Evolutionary conservation across 805 yeast species (phyloP).

Genomic region (Tetrapisispora pingtungensis): DNA sequence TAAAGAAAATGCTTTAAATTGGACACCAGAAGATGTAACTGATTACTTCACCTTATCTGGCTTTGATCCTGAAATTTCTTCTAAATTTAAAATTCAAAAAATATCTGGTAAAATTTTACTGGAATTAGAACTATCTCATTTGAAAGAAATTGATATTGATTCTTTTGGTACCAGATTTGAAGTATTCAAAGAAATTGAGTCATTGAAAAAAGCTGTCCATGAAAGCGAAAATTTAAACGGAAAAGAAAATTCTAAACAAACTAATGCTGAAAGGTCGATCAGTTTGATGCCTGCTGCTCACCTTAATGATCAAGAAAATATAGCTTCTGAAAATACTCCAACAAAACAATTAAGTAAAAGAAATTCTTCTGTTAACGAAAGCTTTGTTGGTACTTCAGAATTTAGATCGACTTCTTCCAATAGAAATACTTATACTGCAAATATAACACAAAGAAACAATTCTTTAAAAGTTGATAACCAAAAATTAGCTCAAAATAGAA

Average conservation of each 20-base stretch:
- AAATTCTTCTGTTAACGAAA: background rate
- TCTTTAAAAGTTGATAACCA: background rate
- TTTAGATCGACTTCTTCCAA: background rate
- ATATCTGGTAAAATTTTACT: conserved; percentile 79
- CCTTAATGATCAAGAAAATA: conserved; percentile 14
- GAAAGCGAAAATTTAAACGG: background rate
- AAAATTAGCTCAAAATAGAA: background rate
- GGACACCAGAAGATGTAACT: conserved; percentile 86
- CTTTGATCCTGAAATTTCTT: conserved; percentile 64
- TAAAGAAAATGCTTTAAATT: conserved; percentile 36
- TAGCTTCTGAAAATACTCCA: background rate
- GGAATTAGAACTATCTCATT: conserved; percentile 73
- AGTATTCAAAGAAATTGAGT: conserved; percentile 79
- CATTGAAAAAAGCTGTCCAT: conserved; percentile 31
- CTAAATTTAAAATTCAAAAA: conserved; percentile 76
- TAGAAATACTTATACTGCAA: background rate
- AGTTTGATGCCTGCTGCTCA: conserved; percentile 35
- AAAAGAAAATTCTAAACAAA: background rate
- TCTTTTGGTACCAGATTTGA: conserved; percentile 95
- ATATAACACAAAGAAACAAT: background rate
- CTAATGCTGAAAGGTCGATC: background rate
- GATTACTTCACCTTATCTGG: conserved; percentile 64
- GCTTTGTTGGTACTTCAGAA: background rate
- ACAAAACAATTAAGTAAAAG: background rate
- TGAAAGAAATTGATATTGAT: conserved; percentile 84